Evolutionary conservation across 805 yeast genomes (phyloP).

Genomic region (Starmerella bacillaris): DNA sequence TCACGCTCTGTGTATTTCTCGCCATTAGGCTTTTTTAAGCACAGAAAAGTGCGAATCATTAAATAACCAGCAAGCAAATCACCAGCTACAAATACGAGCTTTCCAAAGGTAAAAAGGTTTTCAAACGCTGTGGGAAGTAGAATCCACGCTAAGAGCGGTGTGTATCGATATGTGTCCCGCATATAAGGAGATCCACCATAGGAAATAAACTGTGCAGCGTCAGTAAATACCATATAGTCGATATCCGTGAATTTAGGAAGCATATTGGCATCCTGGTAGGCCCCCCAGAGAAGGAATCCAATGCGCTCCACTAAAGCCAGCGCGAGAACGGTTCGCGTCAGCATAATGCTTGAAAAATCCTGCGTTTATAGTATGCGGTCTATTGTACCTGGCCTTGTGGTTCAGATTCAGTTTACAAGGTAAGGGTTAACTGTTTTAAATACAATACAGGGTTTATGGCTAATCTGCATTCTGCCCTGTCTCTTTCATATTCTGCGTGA

Average conservation of each 20-base stretch:
- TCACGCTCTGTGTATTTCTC: conserved; percentile 21
- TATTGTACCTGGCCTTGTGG: no score
- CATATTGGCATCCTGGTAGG: conserved; percentile 69
- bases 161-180: conserved; percentile 81
- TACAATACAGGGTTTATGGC: no score
- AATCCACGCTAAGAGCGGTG: conserved; percentile 78
- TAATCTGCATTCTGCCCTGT: no score
- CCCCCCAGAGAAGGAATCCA: conserved; percentile 56
- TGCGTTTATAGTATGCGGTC: no score
- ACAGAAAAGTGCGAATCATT: conserved; percentile 27
- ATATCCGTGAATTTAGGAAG: conserved; percentile 81
- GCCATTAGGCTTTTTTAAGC: conserved; percentile 10
- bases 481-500: no score
- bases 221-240: conserved; percentile 84
- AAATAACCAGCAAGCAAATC: conserved; percentile 69
- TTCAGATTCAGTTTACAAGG: no score
- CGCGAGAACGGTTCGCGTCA: conserved; percentile 14
- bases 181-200: conserved; percentile 52
- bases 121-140: conserved; percentile 43
- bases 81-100: conserved; percentile 52
- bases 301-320: conserved; percentile 28
- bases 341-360: no score
- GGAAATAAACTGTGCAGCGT: conserved; percentile 62
- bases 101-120: conserved; percentile 47
- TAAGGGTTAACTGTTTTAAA: no score